Evolutionary conservation across 2,329 filamentous ascomycete species (phyloP), one percentile per base, ranked within the genome.

Genomic region (Neonectria neomacrospora): DNA sequence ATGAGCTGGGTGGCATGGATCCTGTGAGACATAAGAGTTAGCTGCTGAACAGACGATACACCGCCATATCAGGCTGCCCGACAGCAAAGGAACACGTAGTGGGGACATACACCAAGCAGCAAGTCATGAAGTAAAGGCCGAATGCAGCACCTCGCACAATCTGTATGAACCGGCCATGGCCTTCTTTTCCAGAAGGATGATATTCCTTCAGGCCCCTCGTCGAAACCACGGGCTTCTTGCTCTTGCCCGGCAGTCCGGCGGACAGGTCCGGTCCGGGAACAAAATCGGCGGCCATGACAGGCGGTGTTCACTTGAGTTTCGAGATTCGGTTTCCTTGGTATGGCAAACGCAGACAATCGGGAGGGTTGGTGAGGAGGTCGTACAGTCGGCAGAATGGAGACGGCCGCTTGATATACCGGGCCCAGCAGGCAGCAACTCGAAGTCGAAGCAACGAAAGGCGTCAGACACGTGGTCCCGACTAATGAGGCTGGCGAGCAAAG

Each of bases 1-100:
- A 96, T 80, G 66, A 94, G 83, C 74, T 97, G 93, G 7, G 92
- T 93, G 18, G 87, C 76, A 70, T 87, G 86, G 72, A 91, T 88
- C 16, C 88, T 91, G 53, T 50, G 8, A 39, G 42, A 4, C 10
- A 14, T 14, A 37, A 34, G 11, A 52, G 56, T 73, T 28, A 71
- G 68, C 44, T 39, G 26, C 47, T 7, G 37, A 39, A 26, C 23
- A 45, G 44, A 14, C 5, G 2, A 23, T 18, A 16, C 30, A 30
- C 37, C 8, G 20, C 10, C 14, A 30, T 18, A 23, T 22, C 5
- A 14, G 16, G 44, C 22, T 50, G n/a, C 6, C 5, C 3, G 26
- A 28, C 18, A 20, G 28, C n/a, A 50, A 5, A 14, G 23, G 12
- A 26, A 18, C 22, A 23, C 16, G 16, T 16, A 42, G 32, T 18